Evolutionary conservation across 1,284 basidiomycete species (phyloP), one percentile per base, ranked within the genome.

Genomic region (Termitomyces sp.): DNA sequence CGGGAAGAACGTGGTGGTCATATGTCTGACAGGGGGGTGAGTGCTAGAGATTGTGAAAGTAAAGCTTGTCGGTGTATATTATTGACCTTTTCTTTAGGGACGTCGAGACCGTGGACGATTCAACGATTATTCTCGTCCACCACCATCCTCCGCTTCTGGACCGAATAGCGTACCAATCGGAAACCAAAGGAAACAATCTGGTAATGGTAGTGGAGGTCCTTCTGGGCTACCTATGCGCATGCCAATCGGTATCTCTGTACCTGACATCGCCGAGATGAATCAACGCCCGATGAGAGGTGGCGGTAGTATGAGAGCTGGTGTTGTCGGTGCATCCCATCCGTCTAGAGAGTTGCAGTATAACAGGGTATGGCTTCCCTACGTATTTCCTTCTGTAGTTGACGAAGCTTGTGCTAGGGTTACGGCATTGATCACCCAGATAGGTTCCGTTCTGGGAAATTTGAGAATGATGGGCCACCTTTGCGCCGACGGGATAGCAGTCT

Each of bases 151-250:
- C 54, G 53, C 59, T 12, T 68, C 70, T 50, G 71, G 72, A 7
- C 68, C 70, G 1, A 74, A 75, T 51, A 71, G 65, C 36, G 64
- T 73, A 30, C 73, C 73, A 0, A 70, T 75, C 30, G 71, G 70
- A 9, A 64, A 46, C 44, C 53, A 53, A 2, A 54, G 53, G 47
- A 60, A 53, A 53, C 28, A 26, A 9, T 5, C 46, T 17, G 47
- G 42, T 8, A 45, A 47, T 19, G 50, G 34, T 9, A 45, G 38
- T 38, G 53, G 38, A 38, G 56, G 43, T n/a, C 38, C 52, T 17
- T 26, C 44, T 13, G 52, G 52, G 10, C 21, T 41, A 38, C 40
- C 53, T 2, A 56, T 62, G 43, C 57, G 63, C 17, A 51, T 41
- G 24, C 7, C 15, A 17, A 49, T 31, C 24, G 47, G 42, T 21